These are phyloP conservation scores for Coemansia sp. DNA, from an alignment of 192 early-diverging fungal species.

Conservation along the genomic window DNA sequence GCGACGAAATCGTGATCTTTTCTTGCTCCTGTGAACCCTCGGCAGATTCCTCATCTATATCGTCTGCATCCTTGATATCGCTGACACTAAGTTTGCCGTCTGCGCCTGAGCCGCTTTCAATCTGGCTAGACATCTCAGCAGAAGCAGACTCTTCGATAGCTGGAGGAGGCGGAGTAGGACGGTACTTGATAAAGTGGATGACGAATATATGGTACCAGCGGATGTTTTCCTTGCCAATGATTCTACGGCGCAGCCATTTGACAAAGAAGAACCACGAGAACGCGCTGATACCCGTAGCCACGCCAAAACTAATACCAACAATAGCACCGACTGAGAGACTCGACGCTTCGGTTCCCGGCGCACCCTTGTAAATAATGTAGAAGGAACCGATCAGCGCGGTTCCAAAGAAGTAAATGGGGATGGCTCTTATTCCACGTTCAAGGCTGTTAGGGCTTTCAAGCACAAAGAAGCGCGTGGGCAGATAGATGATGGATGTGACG, in stretches of 20 bases:
- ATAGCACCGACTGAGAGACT: slow-evolving; percentile 51
- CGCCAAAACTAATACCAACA: slow-evolving; percentile 67
- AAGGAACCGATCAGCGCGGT: slow-evolving; percentile 66
- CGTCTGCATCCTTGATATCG: slow-evolving; percentile 18
- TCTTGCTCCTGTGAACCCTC: slow-evolving; percentile 11
- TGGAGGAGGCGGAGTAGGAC: slow-evolving; percentile 37
- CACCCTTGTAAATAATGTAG: slow-evolving; percentile 75
- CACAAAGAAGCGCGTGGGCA: slow-evolving; percentile 65
- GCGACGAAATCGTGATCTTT: slow-evolving; percentile 9
- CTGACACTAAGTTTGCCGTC: slow-evolving; percentile 19
- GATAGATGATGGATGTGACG: slow-evolving; percentile 66
- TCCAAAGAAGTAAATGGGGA: slow-evolving; percentile 72
- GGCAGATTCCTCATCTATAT: slow-evolving; percentile 3
- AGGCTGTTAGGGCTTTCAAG: slow-evolving; percentile 66
- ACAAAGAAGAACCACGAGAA: slow-evolving; percentile 67
- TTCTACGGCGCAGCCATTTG: slow-evolving; percentile 64
- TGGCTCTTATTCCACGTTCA: slow-evolving; percentile 64
- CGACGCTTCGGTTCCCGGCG: slow-evolving; percentile 53
- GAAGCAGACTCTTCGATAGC: slow-evolving; percentile 12
- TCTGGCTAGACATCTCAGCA: slow-evolving; percentile 23
- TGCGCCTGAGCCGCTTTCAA: slow-evolving; percentile 32
- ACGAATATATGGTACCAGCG: slow-evolving; percentile 74
- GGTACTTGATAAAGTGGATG: slow-evolving; percentile 61
- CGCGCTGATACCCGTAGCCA: slow-evolving; percentile 58
- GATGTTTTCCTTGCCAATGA: slow-evolving; percentile 67